Conservation (phyloP, 495 filamentous ascomycete species). For the Hypoxylon intermedium region DNA sequence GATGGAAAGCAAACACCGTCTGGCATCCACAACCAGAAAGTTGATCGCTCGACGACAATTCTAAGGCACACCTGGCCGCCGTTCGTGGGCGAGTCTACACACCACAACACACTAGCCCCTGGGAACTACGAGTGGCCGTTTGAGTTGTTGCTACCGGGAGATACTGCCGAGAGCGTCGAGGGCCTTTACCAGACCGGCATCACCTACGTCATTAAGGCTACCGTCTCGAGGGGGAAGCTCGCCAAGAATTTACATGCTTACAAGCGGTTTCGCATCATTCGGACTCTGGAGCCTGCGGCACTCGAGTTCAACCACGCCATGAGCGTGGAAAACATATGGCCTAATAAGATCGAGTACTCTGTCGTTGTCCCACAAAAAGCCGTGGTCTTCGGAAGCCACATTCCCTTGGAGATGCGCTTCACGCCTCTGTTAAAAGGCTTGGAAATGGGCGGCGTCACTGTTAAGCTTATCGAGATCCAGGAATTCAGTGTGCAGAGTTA, state of each 20-base stretch:
- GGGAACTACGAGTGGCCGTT: slow-evolving; percentile 94
- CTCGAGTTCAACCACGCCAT: slow-evolving; percentile 85
- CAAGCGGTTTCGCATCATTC: slow-evolving; percentile 83
- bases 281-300: slow-evolving; percentile 80
- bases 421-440: slow-evolving; percentile 87
- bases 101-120: slow-evolving; percentile 67
- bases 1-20: slow-evolving; percentile 57
- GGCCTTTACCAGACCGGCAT: slow-evolving; percentile 81
- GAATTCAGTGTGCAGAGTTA: slow-evolving; percentile 64
- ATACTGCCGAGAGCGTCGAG: slow-evolving; percentile 86
- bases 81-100: slow-evolving; percentile 55
- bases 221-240: slow-evolving; percentile 79
- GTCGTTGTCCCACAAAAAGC: slow-evolving; percentile 89
- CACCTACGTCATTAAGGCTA: slow-evolving; percentile 87
- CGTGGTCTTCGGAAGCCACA: slow-evolving; percentile 83
- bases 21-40: slow-evolving; percentile 56
- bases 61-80: slow-evolving; percentile 56
- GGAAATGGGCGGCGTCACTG: slow-evolving; percentile 74
- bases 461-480: slow-evolving; percentile 79
- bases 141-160: slow-evolving; percentile 75
- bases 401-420: slow-evolving; percentile 80
- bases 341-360: slow-evolving; percentile 91
- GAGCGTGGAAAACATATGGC: slow-evolving; percentile 95
- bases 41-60: slow-evolving; percentile 53
- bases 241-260: slow-evolving; percentile 78